Percentiles rank a stretch among this genome's conserved stretches.
Evolutionary conservation across 78 protist genomes (phyloP).

Genomic region (Dictyostelium discoideum): dicty_2.7 NC_007088.5:7350501-7351000

Average conservation of each 20-base stretch:
- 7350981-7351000: constrained; percentile 76
- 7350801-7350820: constrained; percentile 87
- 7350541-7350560: constrained; percentile 80
- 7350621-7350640: constrained; percentile 98
- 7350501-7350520: constrained; percentile 94
- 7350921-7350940: constrained; percentile 46
- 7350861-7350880: constrained; percentile 18
- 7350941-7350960: constrained; percentile 49
- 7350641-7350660: constrained; percentile 97
- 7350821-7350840: constrained; percentile 88
- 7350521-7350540: constrained; percentile 87
- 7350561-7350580: constrained; percentile 98
- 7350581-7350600: constrained; percentile 97
- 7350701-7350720: constrained; percentile 77
- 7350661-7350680: constrained; percentile 92
- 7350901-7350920: constrained; percentile 8
- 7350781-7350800: constrained; percentile 97
- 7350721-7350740: constrained; percentile 95
- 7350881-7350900: constrained; percentile 16
- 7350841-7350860: constrained; percentile 50
- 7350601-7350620: constrained; percentile 87
- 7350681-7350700: constrained; percentile 71
- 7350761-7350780: constrained; percentile 94
- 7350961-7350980: constrained; percentile 48
- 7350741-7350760: constrained; percentile 98